Evolutionary conservation across 2,329 filamentous ascomycete species (phyloP), one percentile per base, ranked within the genome.

Genomic region (Neonectria sp.): DNA sequence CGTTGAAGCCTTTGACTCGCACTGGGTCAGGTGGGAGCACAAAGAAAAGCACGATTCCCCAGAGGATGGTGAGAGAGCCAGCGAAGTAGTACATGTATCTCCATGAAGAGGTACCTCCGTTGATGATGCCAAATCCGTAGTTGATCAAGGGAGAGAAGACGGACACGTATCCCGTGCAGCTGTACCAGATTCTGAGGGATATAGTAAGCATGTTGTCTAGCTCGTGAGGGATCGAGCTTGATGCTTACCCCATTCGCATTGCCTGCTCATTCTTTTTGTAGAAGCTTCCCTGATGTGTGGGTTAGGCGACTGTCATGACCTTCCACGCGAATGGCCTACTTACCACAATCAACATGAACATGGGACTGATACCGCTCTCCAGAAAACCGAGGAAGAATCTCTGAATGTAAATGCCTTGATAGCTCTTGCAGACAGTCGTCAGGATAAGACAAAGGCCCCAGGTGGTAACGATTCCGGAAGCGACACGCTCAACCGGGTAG

Each of bases 311-410:
- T 3, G 29, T 13, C 13, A 37, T 15, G 37, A 13, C 27, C n/a
- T n/a, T 2, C 75, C 75, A 9, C 65, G 2, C 4, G 15, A 17
- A 13, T 21, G 27, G 21, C 25, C 15, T 13, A 69, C 72, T 65
- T 52, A 74, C 78, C 2, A 87, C 82, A 49, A 88, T 86, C 57
- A 87, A 81, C 81, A 89, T 88, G 65, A 88, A 89, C 51, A 86
- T 86, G 0, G 88, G 89, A 1, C 85, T 87, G 40, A 90, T 85
- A 25, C 86, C 84, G 3, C 81, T 82, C 72, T 90, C 89, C 1
- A 90, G 75, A 6, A 89, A 81, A 0, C 89, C 89, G 2, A 90
- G 80, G 55, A 88, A 85, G 79, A 90, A 89, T 4, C 86, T 77
- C 70, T 88, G 84, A 0, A 79, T 83, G 31, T 80, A 81, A 1